Conservation (phyloP, 2,329 filamentous ascomycete genomes). For the Aspergillus chevalieri region DNA sequence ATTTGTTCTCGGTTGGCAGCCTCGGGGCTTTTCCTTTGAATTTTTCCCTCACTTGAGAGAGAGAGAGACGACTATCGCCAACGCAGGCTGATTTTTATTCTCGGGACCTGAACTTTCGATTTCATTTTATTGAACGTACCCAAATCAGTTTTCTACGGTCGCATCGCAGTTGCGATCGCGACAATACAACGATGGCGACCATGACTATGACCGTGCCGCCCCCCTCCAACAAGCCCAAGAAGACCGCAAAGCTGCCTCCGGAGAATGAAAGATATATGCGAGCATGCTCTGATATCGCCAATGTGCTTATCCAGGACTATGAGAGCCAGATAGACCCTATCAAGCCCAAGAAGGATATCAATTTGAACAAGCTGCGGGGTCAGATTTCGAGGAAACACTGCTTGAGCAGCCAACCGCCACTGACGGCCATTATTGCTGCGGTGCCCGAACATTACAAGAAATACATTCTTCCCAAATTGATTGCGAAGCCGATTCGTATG, state of each 20-base stretch:
- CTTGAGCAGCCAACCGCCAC: conserved; percentile 76
- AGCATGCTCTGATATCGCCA: conserved; percentile 93
- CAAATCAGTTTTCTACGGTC: background rate
- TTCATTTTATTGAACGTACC: too few species aligned
- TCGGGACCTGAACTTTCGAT: too few species aligned
- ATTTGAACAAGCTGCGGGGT: conserved; percentile 80
- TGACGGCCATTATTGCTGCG: conserved; percentile 95
- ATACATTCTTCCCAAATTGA: conserved; percentile 91
- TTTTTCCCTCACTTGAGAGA: background rate
- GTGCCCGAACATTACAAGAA: conserved; percentile 99
- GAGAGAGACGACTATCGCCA: too few species aligned
- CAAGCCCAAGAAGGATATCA: conserved; percentile 75
- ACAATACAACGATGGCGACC: conserved; percentile 52
- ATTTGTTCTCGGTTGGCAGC: conserved; percentile 21
- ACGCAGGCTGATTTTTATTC: too few species aligned
- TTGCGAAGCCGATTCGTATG: conserved; percentile 90
- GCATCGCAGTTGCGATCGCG: background rate
- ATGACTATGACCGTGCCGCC: conserved; percentile 55
- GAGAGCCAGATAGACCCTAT: conserved; percentile 70
- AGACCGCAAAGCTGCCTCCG: conserved; percentile 70
- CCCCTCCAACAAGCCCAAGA: conserved; percentile 50
- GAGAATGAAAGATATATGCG: conserved; percentile 93
- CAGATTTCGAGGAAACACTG: conserved; percentile 91
- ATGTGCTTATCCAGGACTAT: conserved; percentile 87
- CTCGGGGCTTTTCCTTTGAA: conserved; percentile 12